Evolutionary conservation across 306 rosid species (phyloP), one percentile per base, ranked within the genome.

Genomic region (Cucurbita argyrosperma): DNA sequence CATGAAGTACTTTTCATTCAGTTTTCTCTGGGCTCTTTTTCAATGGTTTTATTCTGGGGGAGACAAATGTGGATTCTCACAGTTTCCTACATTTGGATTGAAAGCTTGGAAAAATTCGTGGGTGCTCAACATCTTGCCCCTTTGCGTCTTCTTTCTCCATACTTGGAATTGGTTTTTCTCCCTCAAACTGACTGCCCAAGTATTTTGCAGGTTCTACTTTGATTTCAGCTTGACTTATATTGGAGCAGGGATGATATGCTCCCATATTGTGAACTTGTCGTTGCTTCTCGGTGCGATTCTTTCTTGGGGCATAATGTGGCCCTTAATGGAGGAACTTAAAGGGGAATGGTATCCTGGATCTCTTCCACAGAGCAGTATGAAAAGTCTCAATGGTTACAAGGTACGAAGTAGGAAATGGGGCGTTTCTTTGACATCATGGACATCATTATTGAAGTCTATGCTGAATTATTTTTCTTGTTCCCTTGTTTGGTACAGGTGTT

Each of bases 221-320:
- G 99, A 95, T 79, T 95, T 88, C 82, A 95, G 99, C 72, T 84
- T 90, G 96, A 95, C 99, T 13, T 95, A 95, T 38, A 88, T 95
- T 10, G 99, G 99, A 82, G 99, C 99, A 5, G 99, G 99, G 79
- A 95, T 95, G 99, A 95, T 95, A 49, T 95, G 99, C 72, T 88
- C 99, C 57, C 96, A 91, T 81, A 89, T 95, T 18, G 99, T 95
- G 64, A 95, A 95, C 83, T 81, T 95, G 67, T 91, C 99, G 0
- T 76, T 95, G 86, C 96, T 91, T 81, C 82, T 95, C 26, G 99
- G 99, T 45, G 97, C 97, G 35, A 83, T 91, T 72, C 72, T 95
- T 83, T 95, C 99, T 26, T 95, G 97, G 97, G 99, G 99, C 67
- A 75, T 91, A 69, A 95, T 95, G 99, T 95, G 99, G 99, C 99